Conservation (phyloP, 2,329 filamentous ascomycete genomes). For the Clonostachys solani region DNA sequence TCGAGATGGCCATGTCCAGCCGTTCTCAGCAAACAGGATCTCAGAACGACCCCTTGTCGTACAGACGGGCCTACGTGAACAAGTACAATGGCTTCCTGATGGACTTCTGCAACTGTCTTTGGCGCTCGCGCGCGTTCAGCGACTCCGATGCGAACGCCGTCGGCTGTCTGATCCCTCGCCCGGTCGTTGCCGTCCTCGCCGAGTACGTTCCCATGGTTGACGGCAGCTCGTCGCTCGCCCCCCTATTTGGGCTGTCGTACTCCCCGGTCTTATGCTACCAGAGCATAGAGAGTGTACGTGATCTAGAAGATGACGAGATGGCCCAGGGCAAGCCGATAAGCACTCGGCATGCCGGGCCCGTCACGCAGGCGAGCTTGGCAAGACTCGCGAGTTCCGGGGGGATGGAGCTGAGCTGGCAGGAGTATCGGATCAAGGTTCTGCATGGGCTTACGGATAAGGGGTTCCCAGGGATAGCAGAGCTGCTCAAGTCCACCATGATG, state of each 20-base stretch:
- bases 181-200: conserved; percentile 38
- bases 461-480: conserved; percentile 59
- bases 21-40: conserved; percentile 1
- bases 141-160: conserved; percentile 57
- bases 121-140: conserved; percentile 71
- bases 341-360: conserved; percentile 60
- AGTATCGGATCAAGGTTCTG: conserved; percentile 71
- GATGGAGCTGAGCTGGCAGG: conserved; percentile 63
- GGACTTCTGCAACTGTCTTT: conserved; percentile 81
- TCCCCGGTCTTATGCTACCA: conserved; percentile 52
- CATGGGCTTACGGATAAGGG: conserved; percentile 61
- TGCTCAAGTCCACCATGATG: conserved; percentile 82
- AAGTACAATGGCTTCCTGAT: conserved; percentile 81
- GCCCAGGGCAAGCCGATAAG: conserved; percentile 31
- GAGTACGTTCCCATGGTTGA: conserved; percentile 45
- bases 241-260: conserved; percentile 54
- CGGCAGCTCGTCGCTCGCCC: conserved; percentile 36
- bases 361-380: conserved; percentile 62
- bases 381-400: conserved; percentile 63
- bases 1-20: conserved; percentile 55
- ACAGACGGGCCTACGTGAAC: conserved; percentile 57
- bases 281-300: conserved; percentile 50
- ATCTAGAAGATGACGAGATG: conserved; percentile 51
- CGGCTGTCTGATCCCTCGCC: conserved; percentile 43
- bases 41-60: conserved; percentile 30